A percentile compares a stretch with the other conserved stretches of the same genome.
These are phyloP conservation scores for Leptosphaerulina australis DNA, from an alignment of 2,329 filamentous ascomycete genomes.

Conservation along the genomic window DNA sequence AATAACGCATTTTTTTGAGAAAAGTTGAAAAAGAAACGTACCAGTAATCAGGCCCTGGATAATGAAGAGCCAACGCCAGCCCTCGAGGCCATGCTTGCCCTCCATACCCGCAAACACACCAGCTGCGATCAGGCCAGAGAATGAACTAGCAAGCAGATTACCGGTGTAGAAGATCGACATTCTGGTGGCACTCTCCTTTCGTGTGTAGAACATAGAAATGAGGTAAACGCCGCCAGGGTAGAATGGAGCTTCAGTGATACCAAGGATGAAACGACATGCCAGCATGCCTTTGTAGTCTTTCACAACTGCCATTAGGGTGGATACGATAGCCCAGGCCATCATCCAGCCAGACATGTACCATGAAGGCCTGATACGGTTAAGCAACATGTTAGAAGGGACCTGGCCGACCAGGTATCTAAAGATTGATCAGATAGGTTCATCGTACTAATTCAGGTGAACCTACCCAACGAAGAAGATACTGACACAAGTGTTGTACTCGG, in stretches of 20 bases:
- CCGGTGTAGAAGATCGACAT: constrained; percentile 48
- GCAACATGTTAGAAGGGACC: constrained; percentile 53
- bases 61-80: constrained; percentile 54
- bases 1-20: background rate
- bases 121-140: constrained; percentile 52
- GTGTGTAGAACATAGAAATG: constrained; percentile 47
- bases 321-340: constrained; percentile 45
- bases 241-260: constrained; percentile 39
- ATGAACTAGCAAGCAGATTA: constrained; percentile 48
- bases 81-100: constrained; percentile 47
- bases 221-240: constrained; percentile 45
- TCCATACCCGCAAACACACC: constrained; percentile 46
- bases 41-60: constrained; percentile 49
- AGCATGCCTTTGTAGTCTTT: constrained; percentile 44
- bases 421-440: constrained; percentile 31
- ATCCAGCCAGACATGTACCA: constrained; percentile 43
- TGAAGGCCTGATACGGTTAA: constrained; percentile 42
- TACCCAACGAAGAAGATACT: constrained; percentile 64
- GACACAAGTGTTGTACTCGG: constrained; percentile 66
- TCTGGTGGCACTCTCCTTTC: constrained; percentile 43
- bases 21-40: too few species aligned
- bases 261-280: constrained; percentile 32
- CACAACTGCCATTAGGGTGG: constrained; percentile 35
- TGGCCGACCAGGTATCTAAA: constrained; percentile 34
- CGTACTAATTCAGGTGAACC: constrained; percentile 14